A percentile compares a stretch with the other conserved stretches of the same genome.
These are phyloP conservation scores for Clonostachys chloroleuca DNA, from an alignment of 2,329 filamentous ascomycete species.

Conservation along the genomic window DNA sequence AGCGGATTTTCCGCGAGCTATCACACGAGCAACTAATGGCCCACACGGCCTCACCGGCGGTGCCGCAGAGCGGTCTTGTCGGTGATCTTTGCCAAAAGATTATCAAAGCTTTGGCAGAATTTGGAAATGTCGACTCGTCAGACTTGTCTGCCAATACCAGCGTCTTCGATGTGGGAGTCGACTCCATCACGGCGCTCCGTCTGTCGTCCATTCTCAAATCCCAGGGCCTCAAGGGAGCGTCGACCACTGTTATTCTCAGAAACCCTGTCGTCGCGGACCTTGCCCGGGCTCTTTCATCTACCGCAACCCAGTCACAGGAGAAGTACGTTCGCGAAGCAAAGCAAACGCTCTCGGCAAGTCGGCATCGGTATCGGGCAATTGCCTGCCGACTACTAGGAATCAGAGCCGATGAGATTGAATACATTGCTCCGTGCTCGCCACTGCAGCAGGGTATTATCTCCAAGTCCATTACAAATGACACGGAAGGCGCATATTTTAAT, in stretches of 20 bases:
- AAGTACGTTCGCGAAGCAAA: conserved; percentile 38
- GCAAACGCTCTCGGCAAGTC: conserved; percentile 60
- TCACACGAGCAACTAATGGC: conserved; percentile 57
- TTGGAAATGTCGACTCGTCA: conserved; percentile 36
- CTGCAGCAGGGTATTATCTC: conserved; percentile 85
- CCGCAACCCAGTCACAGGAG: background rate
- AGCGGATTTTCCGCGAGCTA: conserved; percentile 58
- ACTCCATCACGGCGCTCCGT: conserved; percentile 79
- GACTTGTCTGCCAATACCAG: conserved; percentile 53
- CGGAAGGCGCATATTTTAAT: conserved; percentile 68
- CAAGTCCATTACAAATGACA: conserved; percentile 51
- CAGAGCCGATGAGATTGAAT: conserved; percentile 54
- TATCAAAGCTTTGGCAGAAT: conserved; percentile 46
- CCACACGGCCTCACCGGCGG: conserved; percentile 23
- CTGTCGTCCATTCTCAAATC: conserved; percentile 62
- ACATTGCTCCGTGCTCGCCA: conserved; percentile 77
- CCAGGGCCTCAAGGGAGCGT: conserved; percentile 54
- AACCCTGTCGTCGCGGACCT: conserved; percentile 48
- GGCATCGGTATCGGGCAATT: conserved; percentile 52
- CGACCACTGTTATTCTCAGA: conserved; percentile 64
- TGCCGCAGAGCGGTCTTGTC: conserved; percentile 13
- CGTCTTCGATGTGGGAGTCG: conserved; percentile 81
- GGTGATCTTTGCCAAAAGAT: conserved; percentile 36
- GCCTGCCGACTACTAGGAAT: conserved; percentile 50
- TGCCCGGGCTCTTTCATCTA: conserved; percentile 23